Evolutionary conservation across 768 basidiomycete genomes (phyloP).

Genomic region (Melanogaster broomeanus): DNA sequence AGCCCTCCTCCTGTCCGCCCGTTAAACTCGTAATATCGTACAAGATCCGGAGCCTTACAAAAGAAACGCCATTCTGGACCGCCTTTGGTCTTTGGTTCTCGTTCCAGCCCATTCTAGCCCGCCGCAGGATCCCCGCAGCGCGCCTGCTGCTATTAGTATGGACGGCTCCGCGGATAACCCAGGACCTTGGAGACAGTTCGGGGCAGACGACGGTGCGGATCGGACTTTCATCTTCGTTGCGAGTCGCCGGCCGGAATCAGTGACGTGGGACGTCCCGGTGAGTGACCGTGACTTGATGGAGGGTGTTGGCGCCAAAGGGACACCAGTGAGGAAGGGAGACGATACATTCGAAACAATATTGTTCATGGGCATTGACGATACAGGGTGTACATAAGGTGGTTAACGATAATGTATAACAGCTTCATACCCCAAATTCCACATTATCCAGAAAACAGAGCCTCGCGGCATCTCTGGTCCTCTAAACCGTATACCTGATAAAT

Average conservation of each 20-base stretch:
- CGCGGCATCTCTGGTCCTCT: too few relatives aligned
- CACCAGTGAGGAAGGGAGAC: conserved; percentile 49
- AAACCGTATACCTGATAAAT: too few relatives aligned
- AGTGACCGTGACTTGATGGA: conserved; percentile 56
- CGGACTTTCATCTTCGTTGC: conserved; percentile 64
- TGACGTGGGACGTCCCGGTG: conserved; percentile 53
- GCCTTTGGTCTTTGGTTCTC: conserved; percentile 81
- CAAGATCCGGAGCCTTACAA: conserved; percentile 69
- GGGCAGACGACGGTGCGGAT: conserved; percentile 38
- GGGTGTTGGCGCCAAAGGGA: conserved; percentile 55
- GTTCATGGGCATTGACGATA: conserved; percentile 35
- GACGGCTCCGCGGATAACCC: not conserved
- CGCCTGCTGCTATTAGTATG: too few relatives aligned
- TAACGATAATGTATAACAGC: not conserved
- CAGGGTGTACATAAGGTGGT: not conserved
- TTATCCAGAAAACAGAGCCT: not conserved
- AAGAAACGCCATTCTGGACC: conserved; percentile 77
- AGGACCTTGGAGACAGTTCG: conserved; percentile 44
- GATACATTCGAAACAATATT: conserved; percentile 74
- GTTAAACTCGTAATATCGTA: conserved; percentile 66
- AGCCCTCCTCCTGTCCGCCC: conserved; percentile 30
- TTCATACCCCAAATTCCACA: not conserved
- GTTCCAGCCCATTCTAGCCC: conserved; percentile 55
- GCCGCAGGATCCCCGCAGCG: not conserved
- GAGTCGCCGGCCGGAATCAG: conserved; percentile 55